Evolutionary conservation across 2,329 filamentous ascomycete species (phyloP), one percentile per base, ranked within the genome.

Genomic region (Alternaria consortialis): DNA sequence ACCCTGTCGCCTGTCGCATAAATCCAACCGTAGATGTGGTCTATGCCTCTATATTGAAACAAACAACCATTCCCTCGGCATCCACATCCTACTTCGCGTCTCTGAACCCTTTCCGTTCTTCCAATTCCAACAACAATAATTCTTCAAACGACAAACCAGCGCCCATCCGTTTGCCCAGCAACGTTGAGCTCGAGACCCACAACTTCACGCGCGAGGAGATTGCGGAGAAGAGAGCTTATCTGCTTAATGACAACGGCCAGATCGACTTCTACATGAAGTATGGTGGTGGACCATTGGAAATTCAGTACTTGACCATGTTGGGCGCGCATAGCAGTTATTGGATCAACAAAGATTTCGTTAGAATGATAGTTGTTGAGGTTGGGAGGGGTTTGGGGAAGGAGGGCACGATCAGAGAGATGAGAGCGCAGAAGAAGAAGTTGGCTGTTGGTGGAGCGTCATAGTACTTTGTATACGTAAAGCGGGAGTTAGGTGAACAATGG

Each of bases 271-370:
- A 90, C 71, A 82, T 99, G 50, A 88, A 88, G 50, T 93, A 92
- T 7, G 91, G 93, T 0, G 91, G 92, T 2, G 95, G 95, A 0
- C 90, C 94, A 4, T 82, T 99, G 36, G 95, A 97, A 79, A 93
- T 97, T 25, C 94, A 98, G 79, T 99, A 99, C 76, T 80, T 98
- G 36, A 97, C 97, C 68, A 99, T 99, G 95, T 81, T 99, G 56
- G 92, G 93, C 58, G 95, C 95, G 8, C 95, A 99, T 79, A 93
- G 92, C 57, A 94, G 91, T 75, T 99, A 99, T 78, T 99, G 95
- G 95, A 86, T 88, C 2, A 89, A 91, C 70, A 87, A 84, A 29
- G 95, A 98, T 75, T 94, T 99, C 76, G 89, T 97, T n/a, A 84
- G 94, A 44, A 90, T 98, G 83, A 80, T 98, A 51, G 96, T 96